Base-by-base conservation (phyloP, 2,329 filamentous ascomycete species). In the Cladosporium colombiae region DNA sequence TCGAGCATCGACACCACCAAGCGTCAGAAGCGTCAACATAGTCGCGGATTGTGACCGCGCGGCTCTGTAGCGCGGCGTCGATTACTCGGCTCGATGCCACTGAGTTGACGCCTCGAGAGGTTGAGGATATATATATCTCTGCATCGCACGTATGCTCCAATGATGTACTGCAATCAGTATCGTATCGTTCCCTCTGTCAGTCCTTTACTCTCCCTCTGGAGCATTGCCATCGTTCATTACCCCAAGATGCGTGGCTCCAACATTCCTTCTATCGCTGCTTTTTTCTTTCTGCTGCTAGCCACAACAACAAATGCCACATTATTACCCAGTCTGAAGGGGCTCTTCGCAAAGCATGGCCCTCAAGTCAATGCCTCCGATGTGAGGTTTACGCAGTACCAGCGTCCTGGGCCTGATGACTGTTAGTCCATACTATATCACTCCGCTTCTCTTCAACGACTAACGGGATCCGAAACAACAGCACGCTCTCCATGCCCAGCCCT, bases 401-500 rank as follows among this genome's bases (percentile, higher is more conserved):
- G 27, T 21, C 52, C 52, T 13, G 52, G 52, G 14, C 27, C 52
- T 29, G 27, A 33, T 11, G 52, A 55, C 10, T 55, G 52, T 55
- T 13, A 55, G 52, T 55, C 6, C 10, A 10, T 5, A 11, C 5
- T 10, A 8, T 5, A 5, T 13, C 1, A 10, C 7, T 8, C 25
- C 6, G 3, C 6, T 13, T 14, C 4, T 2, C 8, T 6, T 21
- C 16, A 7, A 33, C 31, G 18, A 55, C 16, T 55, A 8, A 33
- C 52, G 13, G 1, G n/a, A 27, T 5, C 3, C 14, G 14, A 33
- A 31, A n/a, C n/a, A n/a, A 33, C 8, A 55, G 52, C 52, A 33
- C 52, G 52, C 29, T 55, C 52, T 55, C 52, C 52, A 11, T 55
- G 52, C n/a, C 52, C 52, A 21, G 52, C 52, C 4, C 29, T 55